Base-by-base conservation (phyloP, 371 early-diverging fungal species). In the Apophysomyces sp. region DNA sequence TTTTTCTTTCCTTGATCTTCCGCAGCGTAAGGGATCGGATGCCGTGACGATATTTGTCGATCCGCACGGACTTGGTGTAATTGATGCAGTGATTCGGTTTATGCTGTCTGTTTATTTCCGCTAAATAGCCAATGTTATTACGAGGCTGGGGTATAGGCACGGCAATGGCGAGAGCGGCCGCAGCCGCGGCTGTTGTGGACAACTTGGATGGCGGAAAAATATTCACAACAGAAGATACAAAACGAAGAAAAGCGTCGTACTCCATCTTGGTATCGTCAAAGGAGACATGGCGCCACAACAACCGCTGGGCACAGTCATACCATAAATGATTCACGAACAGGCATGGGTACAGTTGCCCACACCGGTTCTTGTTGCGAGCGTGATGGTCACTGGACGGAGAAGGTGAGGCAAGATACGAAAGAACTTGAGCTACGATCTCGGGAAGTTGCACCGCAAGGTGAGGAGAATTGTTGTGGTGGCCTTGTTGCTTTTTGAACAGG, bases 311-410 rank as follows among this genome's bases (percentile, higher is more conserved):
- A 58, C 76, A 70, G 55, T 76, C 72, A 52, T 78, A 66, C 77
- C 78, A 81, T 21, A 74, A 57, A 29, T 62, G 75, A 53, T 73
- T 78, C 8, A 81, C 81, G 27, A 67, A 58, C 16, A 80, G 53
- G 36, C 76, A 73, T 15, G 76, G 67, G 29, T 72, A 72, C n/a
- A 77, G 55, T 29, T 21, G 11, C 65, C 59, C 15, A 55, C 26
- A 29, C 58, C 52, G 18, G 21, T 57, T 37, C 11, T 21, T 39
- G 34, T 24, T 11, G 27, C 16, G 28, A 26, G 39, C 4, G 27
- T n/a, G 18, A 4, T 44, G n/a, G 21, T 44, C 49, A 13, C 57
- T 39, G 54, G 57, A n/a, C 16, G 13, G 4, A 54, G n/a, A 29
- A 31, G 21, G 15, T 36, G 70, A 28, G 29, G 51, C 29, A 29